Conservation (phyloP, 2,329 filamentous ascomycete species). For the Colletotrichum echinochloae region DNA sequence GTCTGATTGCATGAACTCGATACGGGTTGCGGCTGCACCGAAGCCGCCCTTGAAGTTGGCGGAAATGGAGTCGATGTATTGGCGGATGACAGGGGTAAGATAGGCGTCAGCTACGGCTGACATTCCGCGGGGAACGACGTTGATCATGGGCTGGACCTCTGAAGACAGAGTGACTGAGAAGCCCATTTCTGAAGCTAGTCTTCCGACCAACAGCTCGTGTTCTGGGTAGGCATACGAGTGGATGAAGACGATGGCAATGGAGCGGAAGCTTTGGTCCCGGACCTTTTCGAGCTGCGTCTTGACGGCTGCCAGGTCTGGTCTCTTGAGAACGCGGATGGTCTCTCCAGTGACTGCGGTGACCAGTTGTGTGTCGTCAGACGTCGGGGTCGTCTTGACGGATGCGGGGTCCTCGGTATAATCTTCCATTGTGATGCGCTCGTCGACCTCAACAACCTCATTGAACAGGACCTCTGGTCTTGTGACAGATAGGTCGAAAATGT, state of each 20-base stretch:
- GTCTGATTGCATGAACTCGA: slow-evolving; percentile 79
- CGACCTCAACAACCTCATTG: slow-evolving; percentile 77
- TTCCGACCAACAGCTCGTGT: slow-evolving; percentile 59
- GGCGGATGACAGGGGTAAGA: slow-evolving; percentile 54
- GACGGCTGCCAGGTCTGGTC: slow-evolving; percentile 67
- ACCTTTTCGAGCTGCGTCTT: slow-evolving; percentile 68
- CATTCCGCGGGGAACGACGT: slow-evolving; percentile 57
- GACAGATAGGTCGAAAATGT: slow-evolving; percentile 80
- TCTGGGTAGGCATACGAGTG: slow-evolving; percentile 75
- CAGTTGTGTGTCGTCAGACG: slow-evolving; percentile 63
- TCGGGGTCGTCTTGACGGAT: slow-evolving; percentile 57
- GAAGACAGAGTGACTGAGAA: slow-evolving; percentile 54
- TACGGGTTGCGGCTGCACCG: slow-evolving; percentile 58
- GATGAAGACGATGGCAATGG: slow-evolving; percentile 72
- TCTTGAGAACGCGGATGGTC: slow-evolving; percentile 73
- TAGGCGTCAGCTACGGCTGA: slow-evolving; percentile 59
- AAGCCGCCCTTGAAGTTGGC: slow-evolving; percentile 53
- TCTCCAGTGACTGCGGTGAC: slow-evolving; percentile 73
- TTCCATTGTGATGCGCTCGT: slow-evolving; percentile 79
- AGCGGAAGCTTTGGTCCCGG: slow-evolving; percentile 68
- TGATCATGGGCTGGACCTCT: slow-evolving; percentile 56
- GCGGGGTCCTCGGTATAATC: slow-evolving; percentile 79
- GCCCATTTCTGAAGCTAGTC: slow-evolving; percentile 55
- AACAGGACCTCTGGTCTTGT: slow-evolving; percentile 76
- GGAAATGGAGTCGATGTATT: slow-evolving; percentile 51